A percentile compares a stretch with the other conserved stretches of the same genome.
These are phyloP conservation scores for Austroboletus niveus DNA, from an alignment of 1,284 basidiomycete genomes.

Conservation along the genomic window DNA sequence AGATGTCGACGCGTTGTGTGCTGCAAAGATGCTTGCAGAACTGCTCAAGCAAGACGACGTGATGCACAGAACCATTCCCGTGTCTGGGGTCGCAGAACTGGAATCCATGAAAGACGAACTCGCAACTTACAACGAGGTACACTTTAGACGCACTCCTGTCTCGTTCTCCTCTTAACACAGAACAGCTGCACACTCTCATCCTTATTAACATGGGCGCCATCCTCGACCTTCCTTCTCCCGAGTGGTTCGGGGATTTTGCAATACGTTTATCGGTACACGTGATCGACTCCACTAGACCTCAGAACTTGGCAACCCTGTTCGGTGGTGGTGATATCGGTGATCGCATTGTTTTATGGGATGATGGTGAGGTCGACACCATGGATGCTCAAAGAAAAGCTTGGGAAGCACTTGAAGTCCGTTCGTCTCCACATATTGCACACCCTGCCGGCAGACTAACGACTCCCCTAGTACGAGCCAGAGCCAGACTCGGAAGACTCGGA, in stretches of 20 bases:
- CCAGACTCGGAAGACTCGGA: slow-evolving; percentile 65
- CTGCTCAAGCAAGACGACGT: slow-evolving; percentile 94
- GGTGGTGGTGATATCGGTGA: slow-evolving; percentile 68
- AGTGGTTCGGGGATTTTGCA: slow-evolving; percentile 75
- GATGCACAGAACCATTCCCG: slow-evolving; percentile 87
- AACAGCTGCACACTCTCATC: slow-evolving; percentile 86
- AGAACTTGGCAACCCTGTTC: slow-evolving; percentile 89
- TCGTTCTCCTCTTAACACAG: slow-evolving; percentile 4
- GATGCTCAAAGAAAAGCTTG: slow-evolving; percentile 69
- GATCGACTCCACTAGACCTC: slow-evolving; percentile 91
- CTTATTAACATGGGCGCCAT: slow-evolving; percentile 92
- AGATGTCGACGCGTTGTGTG: slow-evolving; percentile 89
- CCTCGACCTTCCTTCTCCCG: slow-evolving; percentile 71
- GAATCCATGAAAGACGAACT: slow-evolving; percentile 68
- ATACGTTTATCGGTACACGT: slow-evolving; percentile 76
- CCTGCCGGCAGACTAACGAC: not conserved
- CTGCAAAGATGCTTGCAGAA: slow-evolving; percentile 85
- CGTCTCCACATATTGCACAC: slow-evolving; percentile 23
- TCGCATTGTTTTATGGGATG: slow-evolving; percentile 85
- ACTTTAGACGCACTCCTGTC: slow-evolving; percentile 18
- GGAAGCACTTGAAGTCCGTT: slow-evolving; percentile 71
- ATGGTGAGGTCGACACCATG: slow-evolving; percentile 72
- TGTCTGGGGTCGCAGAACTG: slow-evolving; percentile 82
- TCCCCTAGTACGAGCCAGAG: slow-evolving; percentile 65
- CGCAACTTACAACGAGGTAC: slow-evolving; percentile 66